Evolutionary conservation across 208 protist species (phyloP).

Genomic region (Strigomonas culicis): DNA sequence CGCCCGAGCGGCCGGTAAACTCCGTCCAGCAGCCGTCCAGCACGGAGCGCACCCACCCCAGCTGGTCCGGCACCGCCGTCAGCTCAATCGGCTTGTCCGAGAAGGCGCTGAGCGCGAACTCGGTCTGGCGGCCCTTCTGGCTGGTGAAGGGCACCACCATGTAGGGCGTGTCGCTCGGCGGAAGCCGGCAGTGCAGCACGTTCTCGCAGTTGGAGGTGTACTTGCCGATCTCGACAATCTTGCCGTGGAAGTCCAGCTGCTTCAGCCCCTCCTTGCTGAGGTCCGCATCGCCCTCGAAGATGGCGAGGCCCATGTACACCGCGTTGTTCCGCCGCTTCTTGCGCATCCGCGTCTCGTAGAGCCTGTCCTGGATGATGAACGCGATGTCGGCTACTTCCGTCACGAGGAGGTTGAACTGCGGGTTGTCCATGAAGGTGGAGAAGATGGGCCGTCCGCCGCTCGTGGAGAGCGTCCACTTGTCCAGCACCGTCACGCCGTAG

Average conservation of each 20-base stretch:
- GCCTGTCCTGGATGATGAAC: constrained; percentile 86
- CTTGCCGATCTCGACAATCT: constrained; percentile 82
- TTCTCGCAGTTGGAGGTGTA: constrained; percentile 93
- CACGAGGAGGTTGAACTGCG: constrained; percentile 85
- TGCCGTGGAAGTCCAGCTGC: constrained; percentile 88
- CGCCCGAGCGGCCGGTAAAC: constrained; percentile 76
- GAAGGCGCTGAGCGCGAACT: constrained; percentile 86
- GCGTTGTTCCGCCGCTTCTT: constrained; percentile 87
- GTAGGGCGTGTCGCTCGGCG: constrained; percentile 74
- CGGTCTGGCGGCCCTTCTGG: constrained; percentile 72
- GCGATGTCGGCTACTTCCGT: constrained; percentile 57
- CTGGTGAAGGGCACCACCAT: constrained; percentile 89
- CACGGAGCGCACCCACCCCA: constrained; percentile 82
- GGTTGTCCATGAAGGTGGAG: constrained; percentile 91
- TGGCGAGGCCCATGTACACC: constrained; percentile 88
- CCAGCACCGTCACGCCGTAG: constrained; percentile 82
- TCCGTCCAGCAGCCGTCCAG: constrained; percentile 80
- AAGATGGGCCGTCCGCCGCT: constrained; percentile 85
- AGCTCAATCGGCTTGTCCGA: constrained; percentile 76
- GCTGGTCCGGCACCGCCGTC: constrained; percentile 77
- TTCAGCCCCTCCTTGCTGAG: constrained; percentile 75
- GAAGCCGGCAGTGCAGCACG: constrained; percentile 78
- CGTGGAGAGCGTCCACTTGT: constrained; percentile 71
- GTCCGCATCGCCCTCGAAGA: constrained; percentile 81
- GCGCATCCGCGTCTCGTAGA: constrained; percentile 83